Base-by-base conservation (phyloP, 306 rosid species). In the Luffa aegyptiaca region DNA sequence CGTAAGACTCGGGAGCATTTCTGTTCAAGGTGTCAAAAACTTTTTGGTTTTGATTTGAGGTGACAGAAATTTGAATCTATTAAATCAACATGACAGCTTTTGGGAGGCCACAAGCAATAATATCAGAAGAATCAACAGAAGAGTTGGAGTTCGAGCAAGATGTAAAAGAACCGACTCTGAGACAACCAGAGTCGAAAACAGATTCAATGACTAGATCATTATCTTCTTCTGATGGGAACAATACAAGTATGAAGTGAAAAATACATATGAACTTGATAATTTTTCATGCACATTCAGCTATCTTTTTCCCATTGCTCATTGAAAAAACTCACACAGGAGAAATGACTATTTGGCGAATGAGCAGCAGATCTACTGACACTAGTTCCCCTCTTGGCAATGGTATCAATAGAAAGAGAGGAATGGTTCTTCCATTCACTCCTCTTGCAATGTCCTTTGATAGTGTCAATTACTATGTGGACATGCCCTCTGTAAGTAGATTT, bases 381-480 rank as follows among this genome's bases (percentile, higher is more conserved):
- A 92, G 90, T 48, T 85, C 90, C 5, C 35, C 86, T 46, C 76
- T 84, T 66, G 85, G 88, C 74, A 80, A 77, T 51, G 91, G 87
- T 46, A 90, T 81, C 80, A 86, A 89, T 11, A 87, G 97, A 2
- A 90, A 84, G 86, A 90, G 82, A 85, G 97, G 97, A 90, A 92
- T 91, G 98, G 79, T 91, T 86, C 93, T 95, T 69, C 98, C 98
- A 48, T 95, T 95, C 79, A 82, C 88, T 79, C 96, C 98, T 81
- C 93, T 95, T 64, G 97, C 97, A 16, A 95, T 95, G 97, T 92
- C 98, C 46, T 95, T 95, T 79, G 97, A 95, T 56, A 81, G 69
- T 56, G 94, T 91, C 37, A 91, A 87, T 79, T 95, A 95, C 88
- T 95, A 68, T 51, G 97, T 95, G 45, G 98, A 95, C 88, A 95